These are phyloP conservation scores for Populus pruinosa DNA, from an alignment of 345 rosid species.

Conservation along the genomic window DNA sequence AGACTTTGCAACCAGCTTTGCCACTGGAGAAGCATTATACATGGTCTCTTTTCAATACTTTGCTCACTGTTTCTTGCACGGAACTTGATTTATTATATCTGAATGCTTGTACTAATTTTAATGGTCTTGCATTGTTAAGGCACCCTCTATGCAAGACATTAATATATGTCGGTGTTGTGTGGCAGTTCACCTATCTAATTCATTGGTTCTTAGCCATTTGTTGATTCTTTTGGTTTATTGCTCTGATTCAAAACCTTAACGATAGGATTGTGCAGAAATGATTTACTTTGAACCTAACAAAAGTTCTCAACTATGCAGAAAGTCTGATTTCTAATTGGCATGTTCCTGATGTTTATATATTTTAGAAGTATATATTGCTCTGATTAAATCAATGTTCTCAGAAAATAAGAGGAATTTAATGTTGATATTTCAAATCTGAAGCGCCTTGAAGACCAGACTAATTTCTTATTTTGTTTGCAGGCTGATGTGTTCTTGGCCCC, in stretches of 20 bases:
- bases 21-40: slow-evolving; percentile 48
- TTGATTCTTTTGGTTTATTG: no score
- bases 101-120: not conserved
- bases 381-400: not conserved
- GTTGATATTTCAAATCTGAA: not conserved
- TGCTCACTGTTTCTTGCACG: not conserved
- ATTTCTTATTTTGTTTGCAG: slow-evolving; percentile 24
- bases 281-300: no score
- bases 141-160: not conserved
- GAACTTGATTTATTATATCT: not conserved
- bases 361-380: no score
- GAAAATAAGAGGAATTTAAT: not conserved
- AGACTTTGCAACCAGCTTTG: slow-evolving; percentile 33
- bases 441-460: not conserved
- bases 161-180: not conserved
- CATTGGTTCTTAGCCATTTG: no score
- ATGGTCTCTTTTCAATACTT: slow-evolving; percentile 30
- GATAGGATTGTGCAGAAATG: no score
- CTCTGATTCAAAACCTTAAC: no score
- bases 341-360: no score
- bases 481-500: slow-evolving; percentile 63
- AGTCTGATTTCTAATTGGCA: no score
- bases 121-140: not conserved
- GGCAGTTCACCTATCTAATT: no score
- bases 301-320: no score